A percentile compares a stretch with the other conserved stretches of the same genome.
phyloP scores from a whole-genome alignment of 169 alveolate species.

The Plasmodium knowlesi region DNA sequence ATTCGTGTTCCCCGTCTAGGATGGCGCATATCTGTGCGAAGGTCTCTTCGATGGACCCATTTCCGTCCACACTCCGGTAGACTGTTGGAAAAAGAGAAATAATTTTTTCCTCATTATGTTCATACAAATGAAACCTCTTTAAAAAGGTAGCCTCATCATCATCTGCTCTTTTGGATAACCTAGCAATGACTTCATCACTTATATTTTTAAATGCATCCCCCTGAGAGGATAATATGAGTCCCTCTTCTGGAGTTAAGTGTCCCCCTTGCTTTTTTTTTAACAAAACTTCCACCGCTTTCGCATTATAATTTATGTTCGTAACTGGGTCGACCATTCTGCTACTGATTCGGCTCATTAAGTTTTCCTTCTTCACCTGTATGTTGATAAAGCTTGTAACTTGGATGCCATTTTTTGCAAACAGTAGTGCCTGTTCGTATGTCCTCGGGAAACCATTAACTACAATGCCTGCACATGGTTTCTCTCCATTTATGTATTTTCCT shows the following conservation, averaged over 20 bases:
- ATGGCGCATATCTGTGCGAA: conserved; percentile 29
- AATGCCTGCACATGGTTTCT: conserved; percentile 21
- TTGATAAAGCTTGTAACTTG: conserved; percentile 3
- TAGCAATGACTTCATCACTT: conserved; percentile 15
- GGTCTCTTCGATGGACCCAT: conserved; percentile 4
- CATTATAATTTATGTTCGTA: conserved; percentile 27
- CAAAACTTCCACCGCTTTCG: background rate
- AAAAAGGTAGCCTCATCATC: conserved; percentile 14
- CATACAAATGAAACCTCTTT: conserved; percentile 38
- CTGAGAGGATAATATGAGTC: background rate
- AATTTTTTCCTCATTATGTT: conserved; percentile 2
- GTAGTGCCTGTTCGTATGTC: conserved; percentile 40
- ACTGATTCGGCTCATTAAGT: conserved; percentile 8
- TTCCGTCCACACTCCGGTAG: conserved; percentile 29
- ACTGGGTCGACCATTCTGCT: conserved; percentile 28
- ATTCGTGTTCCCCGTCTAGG: background rate
- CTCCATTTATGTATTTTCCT: background rate
- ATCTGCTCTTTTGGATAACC: conserved; percentile 35
- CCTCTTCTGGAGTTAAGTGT: conserved; percentile 10
- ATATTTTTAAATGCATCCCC: conserved; percentile 13
- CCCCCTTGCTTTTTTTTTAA: conserved; percentile 17
- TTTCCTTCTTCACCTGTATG: conserved; percentile 16
- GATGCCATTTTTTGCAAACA: conserved; percentile 20
- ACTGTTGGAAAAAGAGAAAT: conserved; percentile 1
- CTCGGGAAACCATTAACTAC: conserved; percentile 54